Evolutionary conservation across 1,139 yeast genomes (phyloP).

Genomic region (Taphrina pruni): DNA sequence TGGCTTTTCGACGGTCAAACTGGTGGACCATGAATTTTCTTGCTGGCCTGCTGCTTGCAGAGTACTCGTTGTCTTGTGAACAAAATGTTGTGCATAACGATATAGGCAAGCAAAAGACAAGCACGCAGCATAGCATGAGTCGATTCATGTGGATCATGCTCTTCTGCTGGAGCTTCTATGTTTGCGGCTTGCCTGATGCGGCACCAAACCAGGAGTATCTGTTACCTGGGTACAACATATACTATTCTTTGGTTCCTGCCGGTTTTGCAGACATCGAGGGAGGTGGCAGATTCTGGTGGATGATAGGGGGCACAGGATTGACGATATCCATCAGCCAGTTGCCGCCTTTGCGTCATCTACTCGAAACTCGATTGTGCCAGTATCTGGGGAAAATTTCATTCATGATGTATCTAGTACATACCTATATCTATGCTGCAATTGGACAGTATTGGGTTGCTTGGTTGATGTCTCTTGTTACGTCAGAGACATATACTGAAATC

Average conservation of each 20-base stretch:
- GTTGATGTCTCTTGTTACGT: neutral
- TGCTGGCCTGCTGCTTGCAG: conserved; percentile 29
- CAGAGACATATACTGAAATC: neutral
- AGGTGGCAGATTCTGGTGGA: conserved; percentile 40
- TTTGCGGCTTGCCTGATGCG: conserved; percentile 38
- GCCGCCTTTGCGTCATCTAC: neutral
- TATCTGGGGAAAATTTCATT: conserved; percentile 35
- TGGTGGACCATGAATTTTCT: conserved; percentile 38
- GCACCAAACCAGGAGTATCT: conserved; percentile 3
- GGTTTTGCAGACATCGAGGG: conserved; percentile 20
- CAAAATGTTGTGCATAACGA: neutral
- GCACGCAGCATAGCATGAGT: neutral
- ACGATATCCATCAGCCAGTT: conserved; percentile 25
- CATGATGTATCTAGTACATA: conserved; percentile 34
- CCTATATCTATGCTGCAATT: conserved; percentile 5
- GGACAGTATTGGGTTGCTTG: conserved; percentile 6
- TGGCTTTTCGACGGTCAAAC: conserved; percentile 6
- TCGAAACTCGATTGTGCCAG: conserved; percentile 23
- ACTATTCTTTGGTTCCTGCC: conserved; percentile 1
- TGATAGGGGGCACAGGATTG: conserved; percentile 23
- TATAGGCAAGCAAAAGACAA: no score
- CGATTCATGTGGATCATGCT: conserved; percentile 6
- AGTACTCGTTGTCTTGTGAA: conserved; percentile 13
- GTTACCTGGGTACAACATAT: conserved; percentile 21
- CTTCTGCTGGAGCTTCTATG: conserved; percentile 29